A percentile compares a stretch with the other conserved stretches of the same genome.
Evolutionary conservation across 768 basidiomycete genomes (phyloP).

Genomic region (Boletus insuetus): DNA sequence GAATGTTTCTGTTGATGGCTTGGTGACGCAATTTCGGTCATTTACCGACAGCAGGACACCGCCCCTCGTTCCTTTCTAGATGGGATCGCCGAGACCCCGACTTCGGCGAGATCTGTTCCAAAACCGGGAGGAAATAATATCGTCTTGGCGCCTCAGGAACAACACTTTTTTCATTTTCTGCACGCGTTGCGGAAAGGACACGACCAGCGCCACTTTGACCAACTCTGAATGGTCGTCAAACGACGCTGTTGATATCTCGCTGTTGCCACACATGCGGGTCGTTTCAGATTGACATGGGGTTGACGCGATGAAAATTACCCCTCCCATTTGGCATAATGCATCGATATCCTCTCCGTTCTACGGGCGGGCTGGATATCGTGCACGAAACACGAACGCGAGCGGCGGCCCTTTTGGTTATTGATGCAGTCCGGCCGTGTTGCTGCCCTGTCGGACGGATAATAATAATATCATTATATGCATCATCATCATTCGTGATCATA

Average conservation of each 20-base stretch:
- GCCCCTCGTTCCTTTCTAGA: slow-evolving; percentile 11
- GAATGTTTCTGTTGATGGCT: slow-evolving; percentile 10
- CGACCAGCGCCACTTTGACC: background rate
- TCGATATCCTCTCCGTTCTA: slow-evolving; percentile 10
- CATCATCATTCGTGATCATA: too few relatives aligned
- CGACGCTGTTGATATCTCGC: background rate
- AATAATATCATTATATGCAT: too few relatives aligned
- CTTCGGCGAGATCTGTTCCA: slow-evolving; percentile 12
- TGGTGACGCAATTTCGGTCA: slow-evolving; percentile 25
- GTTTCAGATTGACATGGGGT: slow-evolving; percentile 17
- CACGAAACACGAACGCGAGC: slow-evolving; percentile 19
- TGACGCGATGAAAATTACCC: background rate
- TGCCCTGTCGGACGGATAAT: slow-evolving; percentile 9
- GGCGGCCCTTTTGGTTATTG: background rate
- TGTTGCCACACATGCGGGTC: slow-evolving; percentile 4
- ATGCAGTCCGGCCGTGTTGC: slow-evolving; percentile 2
- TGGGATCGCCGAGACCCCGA: slow-evolving; percentile 18
- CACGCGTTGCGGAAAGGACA: background rate
- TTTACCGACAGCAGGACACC: slow-evolving; percentile 13
- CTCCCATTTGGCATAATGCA: slow-evolving; percentile 8
- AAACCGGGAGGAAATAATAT: slow-evolving; percentile 1
- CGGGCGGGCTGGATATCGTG: slow-evolving; percentile 18
- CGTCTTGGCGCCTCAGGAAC: background rate
- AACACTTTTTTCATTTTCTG: background rate
- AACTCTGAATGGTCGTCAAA: background rate